A percentile compares a stretch with the other conserved stretches of the same genome.
Conservation (phyloP, 2,329 filamentous ascomycete species). For the Cladophialophora immunda region DNA sequence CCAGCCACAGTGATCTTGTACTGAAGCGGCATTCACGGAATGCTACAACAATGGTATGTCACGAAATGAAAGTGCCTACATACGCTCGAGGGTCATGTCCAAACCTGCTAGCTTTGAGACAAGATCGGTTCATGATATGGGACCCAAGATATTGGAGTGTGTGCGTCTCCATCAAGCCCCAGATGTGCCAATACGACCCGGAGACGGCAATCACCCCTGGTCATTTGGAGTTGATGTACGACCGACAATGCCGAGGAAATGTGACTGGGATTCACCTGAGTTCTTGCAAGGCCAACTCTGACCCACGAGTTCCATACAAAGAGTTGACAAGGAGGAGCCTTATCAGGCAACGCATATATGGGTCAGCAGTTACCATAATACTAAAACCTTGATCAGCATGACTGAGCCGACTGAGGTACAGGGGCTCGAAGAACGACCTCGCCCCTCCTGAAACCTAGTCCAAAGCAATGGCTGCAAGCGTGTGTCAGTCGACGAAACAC, state of each 20-base stretch:
- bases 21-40: too few relatives aligned
- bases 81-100: too few relatives aligned
- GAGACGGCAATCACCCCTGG: background rate
- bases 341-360: constrained; percentile 4
- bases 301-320: background rate
- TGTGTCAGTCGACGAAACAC: background rate
- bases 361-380: constrained; percentile 10
- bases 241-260: background rate
- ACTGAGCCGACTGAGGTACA: background rate
- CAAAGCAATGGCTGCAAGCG: background rate
- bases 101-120: too few relatives aligned
- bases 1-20: too few relatives aligned
- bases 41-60: too few relatives aligned
- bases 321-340: background rate
- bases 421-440: too few relatives aligned
- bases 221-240: background rate
- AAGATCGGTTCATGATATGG: too few relatives aligned
- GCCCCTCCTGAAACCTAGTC: too few relatives aligned
- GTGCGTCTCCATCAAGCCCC: background rate
- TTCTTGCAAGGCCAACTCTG: background rate
- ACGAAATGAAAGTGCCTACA: too few relatives aligned
- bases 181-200: background rate
- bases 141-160: too few relatives aligned
- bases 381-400: background rate
- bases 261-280: background rate